Evolutionary conservation across 2,329 filamentous ascomycete genomes (phyloP).

Genomic region (Diaporthe ilicicola): DNA sequence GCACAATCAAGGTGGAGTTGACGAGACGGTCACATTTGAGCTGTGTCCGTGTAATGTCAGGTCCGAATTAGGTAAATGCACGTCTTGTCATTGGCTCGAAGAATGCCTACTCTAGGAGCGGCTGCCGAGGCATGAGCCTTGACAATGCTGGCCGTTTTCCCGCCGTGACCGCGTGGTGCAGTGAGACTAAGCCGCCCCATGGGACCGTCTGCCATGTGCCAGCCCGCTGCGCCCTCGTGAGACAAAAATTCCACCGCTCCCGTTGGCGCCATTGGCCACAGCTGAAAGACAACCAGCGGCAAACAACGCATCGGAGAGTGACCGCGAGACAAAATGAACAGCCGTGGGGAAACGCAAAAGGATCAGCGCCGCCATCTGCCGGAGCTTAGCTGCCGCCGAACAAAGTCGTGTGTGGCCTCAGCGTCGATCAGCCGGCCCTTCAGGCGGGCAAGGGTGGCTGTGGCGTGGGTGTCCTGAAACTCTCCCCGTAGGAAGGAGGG

Average conservation of each 20-base stretch:
- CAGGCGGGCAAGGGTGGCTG: slow-evolving; percentile 18
- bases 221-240: neutral
- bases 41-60: neutral
- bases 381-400: slow-evolving; percentile 1
- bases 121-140: neutral
- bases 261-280: neutral
- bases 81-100: neutral
- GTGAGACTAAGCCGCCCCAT: slow-evolving; percentile 2
- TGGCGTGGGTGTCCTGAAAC: slow-evolving; percentile 7
- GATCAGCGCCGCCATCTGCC: neutral
- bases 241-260: neutral
- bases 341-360: neutral
- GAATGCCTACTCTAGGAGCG: neutral
- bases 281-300: slow-evolving; percentile 14
- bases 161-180: neutral
- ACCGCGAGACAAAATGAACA: slow-evolving; percentile 4
- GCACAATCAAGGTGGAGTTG: neutral
- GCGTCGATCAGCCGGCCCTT: slow-evolving; percentile 18
- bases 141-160: neutral
- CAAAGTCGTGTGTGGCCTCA: neutral
- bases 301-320: neutral
- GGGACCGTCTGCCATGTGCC: slow-evolving; percentile 9
- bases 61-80: neutral
- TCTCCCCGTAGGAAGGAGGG: slow-evolving; percentile 1
- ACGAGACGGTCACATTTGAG: neutral